Evolutionary conservation across 495 filamentous ascomycete species (phyloP), one percentile per base, ranked within the genome.

Genomic region (Podospora comata): DNA sequence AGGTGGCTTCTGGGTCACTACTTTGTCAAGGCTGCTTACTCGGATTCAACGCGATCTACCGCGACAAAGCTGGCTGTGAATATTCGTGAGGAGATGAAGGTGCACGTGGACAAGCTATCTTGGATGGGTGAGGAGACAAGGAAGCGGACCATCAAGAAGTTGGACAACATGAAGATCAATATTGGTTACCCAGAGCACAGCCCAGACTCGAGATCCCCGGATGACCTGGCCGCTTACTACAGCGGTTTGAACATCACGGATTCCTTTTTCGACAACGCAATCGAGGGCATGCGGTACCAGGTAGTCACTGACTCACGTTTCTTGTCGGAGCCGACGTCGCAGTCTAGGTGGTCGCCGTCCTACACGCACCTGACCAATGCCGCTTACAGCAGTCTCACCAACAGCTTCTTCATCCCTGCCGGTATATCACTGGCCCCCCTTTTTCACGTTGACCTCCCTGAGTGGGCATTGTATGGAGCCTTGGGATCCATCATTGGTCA

Each of bases 101-200:
- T 78, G 27, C 84, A 88, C 9, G 74, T 93, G n/a, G 78, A 83
- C 13, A 32, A 76, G 20, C 83, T 88, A 6, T 75, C 79, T 18
- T 93, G 90, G 90, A 91, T 93, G 88, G 87, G 86, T 66, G 79
- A 87, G 7, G 84, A 86, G 56, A 86, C 90, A 28, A 84, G 85
- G 56, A 80, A 86, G 66, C 74, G 87, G 26, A 89, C 87, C 34
- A 85, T 85, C 57, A 76, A 89, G 67, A 93, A 93, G 74, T 87
- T 91, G 19, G 82, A 86, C 67, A 89, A 90, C 62, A 91, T 92
- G 68, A 78, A 86, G 34, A 88, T 91, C 75, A 91, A 92, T 72
- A 91, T 93, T 56, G 90, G 89, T 4, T 93, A 88, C 74, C 89
- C 88, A 11, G 57, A 60, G 18, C 4, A 56, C 19, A 20, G 64